These are phyloP conservation scores for Colletotrichum sp. DNA, from an alignment of 2,329 filamentous ascomycete species.

Conservation along the genomic window DNA sequence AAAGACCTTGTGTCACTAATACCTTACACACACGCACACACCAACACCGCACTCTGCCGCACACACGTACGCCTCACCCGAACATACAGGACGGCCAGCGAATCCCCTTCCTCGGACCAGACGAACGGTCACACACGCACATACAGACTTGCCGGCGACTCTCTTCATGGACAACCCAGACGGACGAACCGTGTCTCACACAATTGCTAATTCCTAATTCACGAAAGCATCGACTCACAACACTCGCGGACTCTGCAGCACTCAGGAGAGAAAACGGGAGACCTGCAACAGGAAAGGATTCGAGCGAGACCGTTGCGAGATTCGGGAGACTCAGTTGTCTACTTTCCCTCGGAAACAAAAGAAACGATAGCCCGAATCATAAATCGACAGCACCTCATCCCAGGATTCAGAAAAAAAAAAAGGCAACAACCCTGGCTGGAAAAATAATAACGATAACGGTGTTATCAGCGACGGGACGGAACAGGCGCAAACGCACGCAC, in stretches of 20 bases:
- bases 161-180: slow-evolving; percentile 6
- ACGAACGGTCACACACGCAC: background rate
- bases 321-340: background rate
- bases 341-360: background rate
- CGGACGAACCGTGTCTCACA: background rate
- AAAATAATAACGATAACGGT: slow-evolving; percentile 7
- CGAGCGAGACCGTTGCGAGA: background rate
- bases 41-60: background rate
- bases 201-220: slow-evolving; percentile 10
- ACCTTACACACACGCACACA: background rate
- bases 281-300: background rate
- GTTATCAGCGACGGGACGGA: background rate
- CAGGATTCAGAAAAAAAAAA: background rate
- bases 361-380: background rate
- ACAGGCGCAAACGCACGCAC: slow-evolving; percentile 11
- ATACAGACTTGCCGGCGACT: background rate
- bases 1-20: background rate
- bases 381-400: background rate
- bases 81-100: background rate
- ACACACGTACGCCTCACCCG: background rate
- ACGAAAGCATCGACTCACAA: background rate
- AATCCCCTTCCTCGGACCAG: background rate
- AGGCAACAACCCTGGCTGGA: background rate
- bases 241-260: background rate
- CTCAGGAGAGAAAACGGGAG: background rate